Base-by-base conservation (phyloP, 371 early-diverging fungal species). In the Rhizopus arrhizus region DNA sequence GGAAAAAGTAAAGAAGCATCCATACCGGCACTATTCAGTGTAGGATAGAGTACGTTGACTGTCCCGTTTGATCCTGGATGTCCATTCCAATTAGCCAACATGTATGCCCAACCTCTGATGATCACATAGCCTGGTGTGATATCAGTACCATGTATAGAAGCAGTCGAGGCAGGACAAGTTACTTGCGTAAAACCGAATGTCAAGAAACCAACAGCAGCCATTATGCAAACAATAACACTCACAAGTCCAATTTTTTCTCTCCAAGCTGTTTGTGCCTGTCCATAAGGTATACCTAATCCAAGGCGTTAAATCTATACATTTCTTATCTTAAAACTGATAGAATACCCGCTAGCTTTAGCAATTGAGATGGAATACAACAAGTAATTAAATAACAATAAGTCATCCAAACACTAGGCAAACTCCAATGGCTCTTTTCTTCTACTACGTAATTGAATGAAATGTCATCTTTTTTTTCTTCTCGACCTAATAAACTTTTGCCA, bases 191-290 rank as follows among this genome's bases (percentile, higher is more conserved):
- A 85, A 5, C 89, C 83, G 69, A 88, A 79, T 1, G 84, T 81
- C 11, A 88, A 59, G 46, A 85, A 85, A 7, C 85, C 85, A 13
- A 88, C 75, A 36, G 74, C 64, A 10, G 67, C 56, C 59, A 84
- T 83, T 41, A 85, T 74, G 10, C 61, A 40, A 7, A 77, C 41
- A 38, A 92, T 84, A 61, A 91, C 79, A 32, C 88, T 70, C 52
- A 89, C 85, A 0, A 95, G 69, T 0, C 93, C 89, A 3, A 90
- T 81, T 63, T 94, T 95, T 72, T 94, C 93, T 34, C 93, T 74
- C 93, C 94, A 94, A 31, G 80, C 96, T 35, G 82, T 87, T 65
- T 85, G 91, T 22, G 85, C 76, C 46, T 73, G 82, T 0, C 71
- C 69, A 48, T 75, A 66, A 11, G 70, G 66, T 35, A 78, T 77